phyloP scores from a whole-genome alignment of 148 eudicot species.

The Silene latifolia region DNA sequence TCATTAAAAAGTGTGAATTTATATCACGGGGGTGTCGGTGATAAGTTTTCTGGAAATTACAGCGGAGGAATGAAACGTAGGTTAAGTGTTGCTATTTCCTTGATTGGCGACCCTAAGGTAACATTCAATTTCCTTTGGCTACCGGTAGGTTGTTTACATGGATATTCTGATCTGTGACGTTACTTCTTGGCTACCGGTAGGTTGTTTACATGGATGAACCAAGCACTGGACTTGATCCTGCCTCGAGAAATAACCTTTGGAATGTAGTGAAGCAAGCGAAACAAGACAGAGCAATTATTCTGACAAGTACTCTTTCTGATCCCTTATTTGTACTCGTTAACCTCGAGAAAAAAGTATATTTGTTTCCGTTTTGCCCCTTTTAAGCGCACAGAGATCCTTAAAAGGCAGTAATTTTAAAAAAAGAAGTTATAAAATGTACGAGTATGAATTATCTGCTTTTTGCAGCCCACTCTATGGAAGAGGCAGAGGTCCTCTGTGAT shows the following conservation, averaged over 20 bases:
- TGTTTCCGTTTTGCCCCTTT: too few relatives aligned
- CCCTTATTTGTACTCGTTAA: background rate
- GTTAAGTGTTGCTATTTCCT: conserved; percentile 89
- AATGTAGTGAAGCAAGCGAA: conserved; percentile 82
- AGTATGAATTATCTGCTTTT: background rate
- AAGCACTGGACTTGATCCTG: conserved; percentile 93
- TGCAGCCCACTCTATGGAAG: conserved; percentile 92
- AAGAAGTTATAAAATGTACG: too few relatives aligned
- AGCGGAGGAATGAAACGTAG: conserved; percentile 99
- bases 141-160: too few relatives aligned
- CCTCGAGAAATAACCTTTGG: conserved; percentile 87
- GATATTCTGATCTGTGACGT: background rate
- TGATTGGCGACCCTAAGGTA: conserved; percentile 92
- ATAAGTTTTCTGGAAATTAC: conserved; percentile 70
- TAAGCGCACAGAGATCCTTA: too few relatives aligned
- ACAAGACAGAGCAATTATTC: conserved; percentile 78
- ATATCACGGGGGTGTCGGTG: conserved; percentile 80
- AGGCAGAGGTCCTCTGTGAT: conserved; percentile 88
- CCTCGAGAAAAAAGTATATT: too few relatives aligned
- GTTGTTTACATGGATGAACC: conserved; percentile 98
- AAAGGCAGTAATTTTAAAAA: too few relatives aligned
- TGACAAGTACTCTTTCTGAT: conserved; percentile 57
- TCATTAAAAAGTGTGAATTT: conserved; percentile 77
- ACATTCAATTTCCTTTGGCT: too few relatives aligned
- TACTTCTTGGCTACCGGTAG: conserved; percentile 32